Conservation (phyloP, 1,284 basidiomycete species). For the Mycosarcoma maydis region DNA sequence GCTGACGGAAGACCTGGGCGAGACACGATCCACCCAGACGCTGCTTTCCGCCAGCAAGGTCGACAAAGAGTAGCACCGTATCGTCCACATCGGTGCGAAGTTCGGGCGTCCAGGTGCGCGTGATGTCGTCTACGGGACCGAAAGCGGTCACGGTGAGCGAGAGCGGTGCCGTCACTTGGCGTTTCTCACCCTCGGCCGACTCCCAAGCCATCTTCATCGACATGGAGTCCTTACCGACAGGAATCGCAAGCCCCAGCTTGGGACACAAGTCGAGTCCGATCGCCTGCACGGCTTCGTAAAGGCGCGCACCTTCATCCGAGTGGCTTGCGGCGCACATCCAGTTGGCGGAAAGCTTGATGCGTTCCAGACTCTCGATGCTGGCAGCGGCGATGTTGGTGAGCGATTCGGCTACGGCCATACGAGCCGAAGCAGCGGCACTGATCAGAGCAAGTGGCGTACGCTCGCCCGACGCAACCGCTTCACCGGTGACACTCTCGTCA, state of each 20-base stretch:
- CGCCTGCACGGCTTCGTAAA: constrained; percentile 92
- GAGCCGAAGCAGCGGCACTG: constrained; percentile 85
- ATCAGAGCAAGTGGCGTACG: constrained; percentile 91
- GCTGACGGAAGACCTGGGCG: constrained; percentile 92
- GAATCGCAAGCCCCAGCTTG: constrained; percentile 90
- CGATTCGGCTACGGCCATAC: constrained; percentile 95
- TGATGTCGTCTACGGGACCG: constrained; percentile 82
- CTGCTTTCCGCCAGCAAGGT: constrained; percentile 83
- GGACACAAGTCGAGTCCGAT: constrained; percentile 95
- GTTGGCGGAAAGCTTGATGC: constrained; percentile 94
- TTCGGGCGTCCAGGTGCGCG: constrained; percentile 91
- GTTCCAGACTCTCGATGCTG: constrained; percentile 76
- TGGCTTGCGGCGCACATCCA: constrained; percentile 98
- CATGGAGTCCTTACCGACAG: constrained; percentile 99
- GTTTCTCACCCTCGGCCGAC: constrained; percentile 71
- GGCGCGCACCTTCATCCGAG: constrained; percentile 85
- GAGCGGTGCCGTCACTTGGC: constrained; percentile 87
- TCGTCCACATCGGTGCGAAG: constrained; percentile 73
- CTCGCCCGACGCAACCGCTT: constrained; percentile 98
- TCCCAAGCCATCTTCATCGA: constrained; percentile 98
- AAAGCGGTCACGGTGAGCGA: constrained; percentile 96
- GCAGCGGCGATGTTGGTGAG: constrained; percentile 91
- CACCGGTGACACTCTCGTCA: constrained; percentile 75
- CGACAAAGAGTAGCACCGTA: constrained; percentile 83
- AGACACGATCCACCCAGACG: constrained; percentile 93